Conservation (phyloP, 78 protist species). For the Chrysochromulina parva region DNA sequence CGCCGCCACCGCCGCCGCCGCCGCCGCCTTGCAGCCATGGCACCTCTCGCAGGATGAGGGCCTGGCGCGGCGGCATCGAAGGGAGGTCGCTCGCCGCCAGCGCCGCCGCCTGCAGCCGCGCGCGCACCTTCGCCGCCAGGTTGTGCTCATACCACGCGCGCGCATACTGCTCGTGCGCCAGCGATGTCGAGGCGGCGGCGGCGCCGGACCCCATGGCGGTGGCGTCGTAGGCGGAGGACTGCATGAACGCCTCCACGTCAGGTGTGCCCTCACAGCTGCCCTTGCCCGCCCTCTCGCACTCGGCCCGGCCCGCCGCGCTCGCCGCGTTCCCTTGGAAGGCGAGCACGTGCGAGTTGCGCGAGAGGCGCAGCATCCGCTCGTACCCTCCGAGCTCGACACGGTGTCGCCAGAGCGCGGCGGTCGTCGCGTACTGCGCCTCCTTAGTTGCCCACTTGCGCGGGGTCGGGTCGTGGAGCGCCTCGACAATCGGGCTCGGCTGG, state of each 20-base stretch:
- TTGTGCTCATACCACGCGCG: neutral
- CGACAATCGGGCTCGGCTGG: neutral
- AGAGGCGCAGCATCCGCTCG: neutral
- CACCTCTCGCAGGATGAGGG: neutral
- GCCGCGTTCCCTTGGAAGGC: neutral
- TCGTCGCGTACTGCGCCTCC: neutral
- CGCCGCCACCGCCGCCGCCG: too few relatives aligned
- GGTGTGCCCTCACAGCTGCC: too few relatives aligned
- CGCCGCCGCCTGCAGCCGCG: neutral
- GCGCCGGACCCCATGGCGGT: too few relatives aligned
- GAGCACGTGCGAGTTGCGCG: neutral
- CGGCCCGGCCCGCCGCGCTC: too few relatives aligned
- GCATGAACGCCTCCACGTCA: too few relatives aligned
- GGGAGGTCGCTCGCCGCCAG: neutral
- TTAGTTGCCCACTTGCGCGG: neutral
- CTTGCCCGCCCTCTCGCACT: too few relatives aligned
- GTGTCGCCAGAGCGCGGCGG: neutral
- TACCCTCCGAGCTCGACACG: neutral
- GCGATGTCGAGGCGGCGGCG: neutral
- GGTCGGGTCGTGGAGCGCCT: neutral
- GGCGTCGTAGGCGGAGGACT: too few relatives aligned
- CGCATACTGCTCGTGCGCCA: neutral
- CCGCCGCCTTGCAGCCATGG: too few relatives aligned
- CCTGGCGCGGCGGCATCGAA: neutral
- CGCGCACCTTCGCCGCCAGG: neutral